phyloP scores from a whole-genome alignment of 1,284 basidiomycete genomes.

The Cryptococcus depauperatus region DNA sequence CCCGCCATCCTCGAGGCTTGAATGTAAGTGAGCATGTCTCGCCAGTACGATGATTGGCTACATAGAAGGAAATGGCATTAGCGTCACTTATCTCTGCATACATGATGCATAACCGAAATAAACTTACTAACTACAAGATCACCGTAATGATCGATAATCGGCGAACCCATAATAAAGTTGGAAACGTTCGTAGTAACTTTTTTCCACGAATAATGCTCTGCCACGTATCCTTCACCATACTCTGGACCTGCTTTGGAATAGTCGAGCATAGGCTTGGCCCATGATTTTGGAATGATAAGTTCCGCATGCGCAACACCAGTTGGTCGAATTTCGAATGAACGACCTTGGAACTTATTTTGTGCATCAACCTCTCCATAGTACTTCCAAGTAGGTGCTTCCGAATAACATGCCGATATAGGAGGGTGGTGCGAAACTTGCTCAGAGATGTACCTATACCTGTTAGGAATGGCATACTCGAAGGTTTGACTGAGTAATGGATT shows the following conservation, averaged over 20 bases:
- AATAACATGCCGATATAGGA: conserved; percentile 95
- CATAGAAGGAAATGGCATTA: too few relatives aligned
- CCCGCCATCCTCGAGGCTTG: conserved; percentile 92
- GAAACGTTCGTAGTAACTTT: conserved; percentile 91
- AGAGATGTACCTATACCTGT: conserved; percentile 83
- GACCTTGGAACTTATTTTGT: conserved; percentile 91
- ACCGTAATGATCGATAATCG: conserved; percentile 95
- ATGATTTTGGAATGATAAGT: conserved; percentile 65
- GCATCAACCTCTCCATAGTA: conserved; percentile 77
- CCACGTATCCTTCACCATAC: conserved; percentile 32
- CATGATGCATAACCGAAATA: neutral
- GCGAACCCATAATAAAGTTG: conserved; percentile 86
- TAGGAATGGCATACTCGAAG: conserved; percentile 88
- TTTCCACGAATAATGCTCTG: conserved; percentile 46
- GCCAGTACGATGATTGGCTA: conserved; percentile 85
- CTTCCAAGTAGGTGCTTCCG: conserved; percentile 78
- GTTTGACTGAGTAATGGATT: conserved; percentile 69
- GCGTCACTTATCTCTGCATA: neutral
- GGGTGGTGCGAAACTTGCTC: conserved; percentile 97
- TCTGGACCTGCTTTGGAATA: conserved; percentile 42
- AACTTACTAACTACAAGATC: conserved; percentile 70
- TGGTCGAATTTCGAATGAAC: conserved; percentile 91
- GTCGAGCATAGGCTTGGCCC: conserved; percentile 37
- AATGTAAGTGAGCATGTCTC: conserved; percentile 86
- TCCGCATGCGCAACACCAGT: conserved; percentile 90